phyloP scores from a whole-genome alignment of 257 asterid genomes.

The Solanum chilense region DNA sequence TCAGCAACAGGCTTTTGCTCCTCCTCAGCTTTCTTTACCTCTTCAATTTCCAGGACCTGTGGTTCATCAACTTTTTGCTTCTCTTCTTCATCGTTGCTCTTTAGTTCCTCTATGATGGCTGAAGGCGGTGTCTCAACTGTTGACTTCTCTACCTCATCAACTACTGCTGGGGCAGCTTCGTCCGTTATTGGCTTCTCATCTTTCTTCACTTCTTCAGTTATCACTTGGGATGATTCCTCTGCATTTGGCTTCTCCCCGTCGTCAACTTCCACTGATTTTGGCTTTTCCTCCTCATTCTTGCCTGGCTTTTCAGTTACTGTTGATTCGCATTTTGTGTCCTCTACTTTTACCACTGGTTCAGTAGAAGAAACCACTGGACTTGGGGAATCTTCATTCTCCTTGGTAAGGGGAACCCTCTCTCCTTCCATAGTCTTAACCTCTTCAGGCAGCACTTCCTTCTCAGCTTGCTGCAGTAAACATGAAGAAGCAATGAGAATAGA shows the following conservation, averaged over 20 bases:
- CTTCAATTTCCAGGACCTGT: neutral
- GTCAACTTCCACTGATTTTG: neutral
- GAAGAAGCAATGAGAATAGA: neutral
- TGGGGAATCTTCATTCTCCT: conserved; percentile 18
- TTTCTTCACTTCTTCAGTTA: neutral
- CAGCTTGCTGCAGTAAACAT: conserved; percentile 32
- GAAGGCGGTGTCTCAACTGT: neutral
- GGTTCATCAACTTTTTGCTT: neutral
- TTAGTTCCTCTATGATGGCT: neutral
- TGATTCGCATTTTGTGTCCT: neutral
- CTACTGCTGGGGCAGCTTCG: neutral
- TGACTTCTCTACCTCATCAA: neutral
- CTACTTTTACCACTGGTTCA: conserved; percentile 18
- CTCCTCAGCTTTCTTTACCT: neutral
- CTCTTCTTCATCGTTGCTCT: neutral
- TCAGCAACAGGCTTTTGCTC: neutral
- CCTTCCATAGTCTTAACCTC: conserved; percentile 26
- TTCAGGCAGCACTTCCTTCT: conserved; percentile 27
- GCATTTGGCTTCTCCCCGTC: neutral
- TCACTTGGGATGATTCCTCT: neutral
- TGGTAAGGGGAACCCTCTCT: conserved; percentile 14
- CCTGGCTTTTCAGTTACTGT: neutral
- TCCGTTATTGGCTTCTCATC: neutral
- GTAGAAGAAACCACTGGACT: conserved; percentile 7
- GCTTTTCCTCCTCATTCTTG: neutral